Evolutionary conservation across 345 rosid genomes (phyloP).

Genomic region (Hypericum androsaemum): DNA sequence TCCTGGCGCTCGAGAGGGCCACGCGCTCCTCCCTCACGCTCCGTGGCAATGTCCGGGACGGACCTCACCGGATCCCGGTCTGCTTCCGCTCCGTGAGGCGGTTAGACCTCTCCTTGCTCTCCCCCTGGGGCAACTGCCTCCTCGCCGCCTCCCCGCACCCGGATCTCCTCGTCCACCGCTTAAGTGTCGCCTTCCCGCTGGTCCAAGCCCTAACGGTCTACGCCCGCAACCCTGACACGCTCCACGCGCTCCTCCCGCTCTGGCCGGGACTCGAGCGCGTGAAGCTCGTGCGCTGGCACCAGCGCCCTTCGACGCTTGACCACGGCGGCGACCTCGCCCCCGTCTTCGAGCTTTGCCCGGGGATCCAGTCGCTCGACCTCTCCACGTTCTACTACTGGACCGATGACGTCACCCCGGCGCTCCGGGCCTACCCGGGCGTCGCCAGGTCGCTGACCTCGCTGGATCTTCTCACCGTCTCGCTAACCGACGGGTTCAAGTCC

Average conservation of each 20-base stretch:
- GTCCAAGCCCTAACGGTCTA: constrained; percentile 43
- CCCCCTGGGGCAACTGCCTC: constrained; percentile 75
- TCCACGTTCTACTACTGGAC: constrained; percentile 84
- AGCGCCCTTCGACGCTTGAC: constrained; percentile 30
- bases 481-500: constrained; percentile 67
- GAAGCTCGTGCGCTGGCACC: constrained; percentile 87
- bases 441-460: constrained; percentile 37
- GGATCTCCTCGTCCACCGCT: constrained; percentile 47
- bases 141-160: constrained; percentile 26
- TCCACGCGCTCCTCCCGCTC: constrained; percentile 43
- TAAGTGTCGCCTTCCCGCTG: constrained; percentile 44
- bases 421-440: constrained; percentile 33
- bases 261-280: constrained; percentile 55
- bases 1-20: constrained; percentile 51
- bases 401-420: constrained; percentile 77
- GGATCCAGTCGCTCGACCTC: constrained; percentile 42
- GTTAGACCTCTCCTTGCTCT: constrained; percentile 74
- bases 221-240: constrained; percentile 44
- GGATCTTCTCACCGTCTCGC: constrained; percentile 58
- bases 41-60: constrained; percentile 78
- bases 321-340: constrained; percentile 48
- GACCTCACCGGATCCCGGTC: constrained; percentile 38
- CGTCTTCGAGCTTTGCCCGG: constrained; percentile 41
- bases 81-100: constrained; percentile 55
- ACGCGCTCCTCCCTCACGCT: constrained; percentile 70